Evolutionary conservation across 208 protist genomes (phyloP).

Genomic region (Naegleria lovaniensis): DNA sequence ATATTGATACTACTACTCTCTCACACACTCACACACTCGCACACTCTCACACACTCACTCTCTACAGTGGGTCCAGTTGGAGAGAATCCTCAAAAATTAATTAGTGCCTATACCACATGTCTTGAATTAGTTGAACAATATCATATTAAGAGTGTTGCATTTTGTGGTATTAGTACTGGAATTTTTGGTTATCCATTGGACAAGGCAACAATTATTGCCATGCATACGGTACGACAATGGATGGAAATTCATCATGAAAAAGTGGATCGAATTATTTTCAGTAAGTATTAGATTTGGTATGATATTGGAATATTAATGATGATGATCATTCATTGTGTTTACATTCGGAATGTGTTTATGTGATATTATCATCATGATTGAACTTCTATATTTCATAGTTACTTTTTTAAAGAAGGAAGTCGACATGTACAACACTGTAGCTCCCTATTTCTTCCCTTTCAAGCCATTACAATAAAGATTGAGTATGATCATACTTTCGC

Average conservation of each 20-base stretch:
- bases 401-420: background rate
- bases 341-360: no score
- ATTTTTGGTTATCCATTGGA: conserved; percentile 71
- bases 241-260: conserved; percentile 37
- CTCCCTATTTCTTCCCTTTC: background rate
- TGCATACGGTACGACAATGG: conserved; percentile 48
- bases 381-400: background rate
- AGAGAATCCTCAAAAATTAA: conserved; percentile 43
- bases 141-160: conserved; percentile 53
- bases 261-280: conserved; percentile 55
- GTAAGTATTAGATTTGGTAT: conserved; percentile 47
- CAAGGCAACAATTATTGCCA: conserved; percentile 54
- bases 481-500: background rate
- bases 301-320: no score
- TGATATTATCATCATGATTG: no score
- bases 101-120: conserved; percentile 54
- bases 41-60: no score
- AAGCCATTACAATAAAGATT: background rate
- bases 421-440: background rate
- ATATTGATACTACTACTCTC: no score
- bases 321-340: no score
- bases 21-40: no score
- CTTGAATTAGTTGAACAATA: conserved; percentile 49
- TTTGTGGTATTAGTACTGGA: conserved; percentile 72
- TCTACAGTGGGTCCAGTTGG: conserved; percentile 11